Evolutionary conservation across 169 alveolate species (phyloP).

Genomic region (Plasmodium coatneyi): DNA sequence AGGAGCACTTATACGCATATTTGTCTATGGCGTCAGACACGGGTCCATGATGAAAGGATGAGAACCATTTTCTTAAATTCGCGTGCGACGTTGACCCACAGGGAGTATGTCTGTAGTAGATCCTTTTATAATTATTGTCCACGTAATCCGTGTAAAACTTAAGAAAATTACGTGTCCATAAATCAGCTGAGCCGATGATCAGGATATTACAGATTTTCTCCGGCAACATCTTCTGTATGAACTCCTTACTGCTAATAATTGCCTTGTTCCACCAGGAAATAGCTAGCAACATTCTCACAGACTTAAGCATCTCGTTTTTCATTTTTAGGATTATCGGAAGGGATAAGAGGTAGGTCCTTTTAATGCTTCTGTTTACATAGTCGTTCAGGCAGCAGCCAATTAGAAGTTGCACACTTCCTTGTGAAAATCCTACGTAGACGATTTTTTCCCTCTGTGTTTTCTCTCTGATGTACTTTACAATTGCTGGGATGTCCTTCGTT

Average conservation of each 20-base stretch:
- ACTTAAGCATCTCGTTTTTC: background rate
- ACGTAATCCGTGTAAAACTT: background rate
- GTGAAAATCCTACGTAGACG: slow-evolving; percentile 48
- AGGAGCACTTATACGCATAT: background rate
- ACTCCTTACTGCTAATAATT: background rate
- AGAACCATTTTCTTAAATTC: slow-evolving; percentile 23
- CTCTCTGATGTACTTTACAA: slow-evolving; percentile 30
- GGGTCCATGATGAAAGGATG: background rate
- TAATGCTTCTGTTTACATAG: slow-evolving; percentile 26
- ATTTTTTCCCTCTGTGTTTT: slow-evolving; percentile 57
- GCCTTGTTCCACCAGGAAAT: background rate
- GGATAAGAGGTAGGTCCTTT: slow-evolving; percentile 20
- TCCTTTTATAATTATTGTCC: background rate
- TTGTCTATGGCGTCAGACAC: slow-evolving; percentile 45
- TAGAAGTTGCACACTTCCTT: slow-evolving; percentile 37
- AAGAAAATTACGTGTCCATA: background rate
- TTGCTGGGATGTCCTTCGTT: slow-evolving; percentile 32
- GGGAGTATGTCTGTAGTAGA: slow-evolving; percentile 23
- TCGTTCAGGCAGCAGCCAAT: slow-evolving; percentile 18
- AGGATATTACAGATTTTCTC: background rate
- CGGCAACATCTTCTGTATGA: background rate
- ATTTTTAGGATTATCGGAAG: slow-evolving; percentile 19
- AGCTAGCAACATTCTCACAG: background rate
- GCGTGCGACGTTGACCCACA: slow-evolving; percentile 29
- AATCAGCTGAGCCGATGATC: background rate